These are phyloP conservation scores for Centrapalus pauciflorus DNA, from an alignment of 129 eudicot genomes.

Conservation along the genomic window DNA sequence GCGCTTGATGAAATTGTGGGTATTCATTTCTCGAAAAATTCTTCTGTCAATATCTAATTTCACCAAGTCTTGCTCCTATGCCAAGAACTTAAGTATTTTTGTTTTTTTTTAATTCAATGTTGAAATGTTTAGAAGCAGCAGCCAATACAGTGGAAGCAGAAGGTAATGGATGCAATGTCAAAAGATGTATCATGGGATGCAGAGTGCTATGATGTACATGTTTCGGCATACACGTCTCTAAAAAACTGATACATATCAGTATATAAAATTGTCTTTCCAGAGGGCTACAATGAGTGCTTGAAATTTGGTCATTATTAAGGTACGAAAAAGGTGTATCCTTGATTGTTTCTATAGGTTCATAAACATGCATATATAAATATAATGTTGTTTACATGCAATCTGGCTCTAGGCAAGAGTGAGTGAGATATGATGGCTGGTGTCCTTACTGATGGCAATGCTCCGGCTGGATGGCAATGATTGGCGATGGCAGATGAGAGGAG, in stretches of 20 bases:
- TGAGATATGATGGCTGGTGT: no score
- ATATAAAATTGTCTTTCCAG: neutral
- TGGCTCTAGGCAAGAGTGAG: no score
- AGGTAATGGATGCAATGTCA: conserved; percentile 39
- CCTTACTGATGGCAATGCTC: no score
- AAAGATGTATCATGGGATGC: conserved; percentile 65
- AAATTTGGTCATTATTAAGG: no score
- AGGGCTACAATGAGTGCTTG: no score
- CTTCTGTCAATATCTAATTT: neutral
- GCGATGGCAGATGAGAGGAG: no score
- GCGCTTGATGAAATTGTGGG: conserved; percentile 52
- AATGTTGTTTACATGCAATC: no score
- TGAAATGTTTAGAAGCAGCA: conserved; percentile 35
- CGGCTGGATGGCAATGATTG: no score
- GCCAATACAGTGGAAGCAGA: conserved; percentile 46
- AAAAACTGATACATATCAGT: conserved; percentile 8
- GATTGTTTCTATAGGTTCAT: no score
- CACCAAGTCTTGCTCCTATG: neutral
- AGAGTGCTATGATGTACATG: conserved; percentile 54
- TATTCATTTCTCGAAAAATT: neutral
- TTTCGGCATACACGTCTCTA: conserved; percentile 42
- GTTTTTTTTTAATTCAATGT: neutral
- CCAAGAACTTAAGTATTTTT: neutral
- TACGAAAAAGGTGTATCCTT: no score
- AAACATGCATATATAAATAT: no score